Base-by-base conservation (phyloP, 2,329 filamentous ascomycete species). In the Pseudogymnoascus sp. region DNA sequence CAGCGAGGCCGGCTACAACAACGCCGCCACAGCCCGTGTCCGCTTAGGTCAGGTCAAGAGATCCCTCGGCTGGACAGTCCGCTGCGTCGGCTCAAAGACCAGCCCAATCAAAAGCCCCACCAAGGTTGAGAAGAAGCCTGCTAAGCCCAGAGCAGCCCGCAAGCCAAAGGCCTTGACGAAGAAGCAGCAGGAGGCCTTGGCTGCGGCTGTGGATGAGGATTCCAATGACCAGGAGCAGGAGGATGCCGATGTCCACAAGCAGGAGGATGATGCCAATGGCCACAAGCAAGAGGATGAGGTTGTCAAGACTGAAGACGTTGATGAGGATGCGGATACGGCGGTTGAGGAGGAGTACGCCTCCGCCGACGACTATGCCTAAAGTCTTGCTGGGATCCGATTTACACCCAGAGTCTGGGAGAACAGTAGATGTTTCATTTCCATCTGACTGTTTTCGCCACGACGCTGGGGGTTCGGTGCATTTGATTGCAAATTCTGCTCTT, bases 11-110 rank as follows among this genome's bases (percentile, higher is more conserved):
- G 73, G 74, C 7, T 78, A 80, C 73, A 80, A 80, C 65, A 81
- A 76, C 38, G 77, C 73, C 0, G 72, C 73, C 7, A 76, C 77
- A 2, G 80, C 81, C 40, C 63, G 79, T 74, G 75, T 77, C 40
- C 78, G 81, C 53, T 83, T 78, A 63, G 75, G 78, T 3, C 79
- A 83, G 64, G 77, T 83, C 65, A 82, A 78, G 70, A 73, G 74
- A 53, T 80, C 81, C 71, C 72, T 79, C 0, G 76, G 76, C 2
- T 61, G 35, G 21, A 56, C 10, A 8, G 62, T 40, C 31, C 6
- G 16, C 11, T 5, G 42, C 40, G 59, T 33, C 21, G 35, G 50
- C 47, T n/a, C 23, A 8, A 60, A 38, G 21, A 7, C 18, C 33
- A 60, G 38, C 18, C 33, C 25, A 6, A 40, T 8, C 28, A 63